These are phyloP conservation scores for Phytophthora colocasiae DNA, from an alignment of 352 stramenopile species.

Conservation along the genomic window DNA sequence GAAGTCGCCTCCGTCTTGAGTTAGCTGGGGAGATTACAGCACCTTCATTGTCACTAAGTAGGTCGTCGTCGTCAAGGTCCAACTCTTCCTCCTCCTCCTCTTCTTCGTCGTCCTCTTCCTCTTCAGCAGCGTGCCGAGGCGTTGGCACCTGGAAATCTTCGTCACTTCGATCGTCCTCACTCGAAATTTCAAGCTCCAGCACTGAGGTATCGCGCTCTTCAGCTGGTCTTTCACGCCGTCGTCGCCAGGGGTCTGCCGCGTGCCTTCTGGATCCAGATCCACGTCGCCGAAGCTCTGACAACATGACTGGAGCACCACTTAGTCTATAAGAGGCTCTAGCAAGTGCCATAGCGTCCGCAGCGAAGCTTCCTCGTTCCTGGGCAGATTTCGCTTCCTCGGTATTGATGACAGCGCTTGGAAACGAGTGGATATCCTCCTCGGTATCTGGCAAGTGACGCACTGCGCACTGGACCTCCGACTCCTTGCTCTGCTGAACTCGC, in stretches of 20 bases:
- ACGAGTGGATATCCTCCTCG: slow-evolving; percentile 53
- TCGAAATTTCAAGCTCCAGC: slow-evolving; percentile 85
- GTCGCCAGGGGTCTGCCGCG: slow-evolving; percentile 26
- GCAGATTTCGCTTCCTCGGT: slow-evolving; percentile 9
- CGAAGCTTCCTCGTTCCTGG: slow-evolving; percentile 12
- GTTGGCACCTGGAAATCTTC: slow-evolving; percentile 85
- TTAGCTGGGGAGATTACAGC: slow-evolving; percentile 47
- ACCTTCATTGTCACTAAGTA: slow-evolving; percentile 59
- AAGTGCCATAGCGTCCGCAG: slow-evolving; percentile 32
- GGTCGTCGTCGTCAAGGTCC: slow-evolving; percentile 52
- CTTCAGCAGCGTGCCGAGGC: slow-evolving; percentile 52
- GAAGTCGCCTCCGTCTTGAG: slow-evolving; percentile 44
- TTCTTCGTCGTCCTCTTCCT: slow-evolving; percentile 66
- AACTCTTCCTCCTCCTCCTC: slow-evolving; percentile 63
- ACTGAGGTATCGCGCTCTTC: slow-evolving; percentile 88
- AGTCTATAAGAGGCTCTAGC: slow-evolving; percentile 68
- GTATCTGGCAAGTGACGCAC: slow-evolving; percentile 58
- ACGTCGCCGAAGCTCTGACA: slow-evolving; percentile 70
- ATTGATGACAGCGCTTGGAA: slow-evolving; percentile 56
- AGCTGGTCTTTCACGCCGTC: slow-evolving; percentile 46
- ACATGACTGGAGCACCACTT: slow-evolving; percentile 71
- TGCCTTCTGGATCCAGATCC: slow-evolving; percentile 32
- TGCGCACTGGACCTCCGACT: slow-evolving; percentile 72
- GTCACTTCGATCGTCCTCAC: slow-evolving; percentile 86
- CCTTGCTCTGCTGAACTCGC: slow-evolving; percentile 69